Evolutionary conservation across 1,139 yeast species (phyloP).

Genomic region (Candida tetrigidarum): DNA sequence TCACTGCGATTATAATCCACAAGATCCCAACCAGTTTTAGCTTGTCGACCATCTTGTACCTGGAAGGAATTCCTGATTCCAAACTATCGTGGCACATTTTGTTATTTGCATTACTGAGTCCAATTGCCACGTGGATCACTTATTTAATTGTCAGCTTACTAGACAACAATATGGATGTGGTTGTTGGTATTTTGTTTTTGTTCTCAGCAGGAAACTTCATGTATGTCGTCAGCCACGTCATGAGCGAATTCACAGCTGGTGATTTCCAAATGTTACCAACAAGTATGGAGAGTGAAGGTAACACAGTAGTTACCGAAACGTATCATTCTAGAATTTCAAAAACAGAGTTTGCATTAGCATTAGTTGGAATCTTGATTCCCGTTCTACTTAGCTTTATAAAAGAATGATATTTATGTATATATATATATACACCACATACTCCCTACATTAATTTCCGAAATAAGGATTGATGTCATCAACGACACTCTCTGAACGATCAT

Average conservation of each 20-base stretch:
- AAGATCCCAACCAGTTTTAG: slow-evolving; percentile 81
- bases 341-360: slow-evolving; percentile 16
- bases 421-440: too few relatives aligned
- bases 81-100: slow-evolving; percentile 46
- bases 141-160: slow-evolving; percentile 40
- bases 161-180: slow-evolving; percentile 34
- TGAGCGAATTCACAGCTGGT: slow-evolving; percentile 33
- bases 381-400: slow-evolving; percentile 19
- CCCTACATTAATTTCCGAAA: slow-evolving; percentile 8
- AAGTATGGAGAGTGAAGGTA: slow-evolving; percentile 16
- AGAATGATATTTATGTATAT: slow-evolving; percentile 12
- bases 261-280: slow-evolving; percentile 12
- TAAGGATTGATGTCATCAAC: slow-evolving; percentile 15
- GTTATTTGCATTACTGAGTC: slow-evolving; percentile 56
- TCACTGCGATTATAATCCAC: slow-evolving; percentile 66
- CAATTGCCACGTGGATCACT: slow-evolving; percentile 53
- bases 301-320: slow-evolving; percentile 5
- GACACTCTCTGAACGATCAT: slow-evolving; percentile 10
- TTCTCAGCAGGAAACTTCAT: slow-evolving; percentile 77
- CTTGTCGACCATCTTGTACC: slow-evolving; percentile 58
- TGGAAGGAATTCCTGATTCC: slow-evolving; percentile 30
- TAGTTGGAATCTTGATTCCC: slow-evolving; percentile 23
- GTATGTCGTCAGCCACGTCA: slow-evolving; percentile 69
- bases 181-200: slow-evolving; percentile 56
- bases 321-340: slow-evolving; percentile 11